phyloP scores from a whole-genome alignment of 208 protist genomes.

The Phytomonas sp. region DNA sequence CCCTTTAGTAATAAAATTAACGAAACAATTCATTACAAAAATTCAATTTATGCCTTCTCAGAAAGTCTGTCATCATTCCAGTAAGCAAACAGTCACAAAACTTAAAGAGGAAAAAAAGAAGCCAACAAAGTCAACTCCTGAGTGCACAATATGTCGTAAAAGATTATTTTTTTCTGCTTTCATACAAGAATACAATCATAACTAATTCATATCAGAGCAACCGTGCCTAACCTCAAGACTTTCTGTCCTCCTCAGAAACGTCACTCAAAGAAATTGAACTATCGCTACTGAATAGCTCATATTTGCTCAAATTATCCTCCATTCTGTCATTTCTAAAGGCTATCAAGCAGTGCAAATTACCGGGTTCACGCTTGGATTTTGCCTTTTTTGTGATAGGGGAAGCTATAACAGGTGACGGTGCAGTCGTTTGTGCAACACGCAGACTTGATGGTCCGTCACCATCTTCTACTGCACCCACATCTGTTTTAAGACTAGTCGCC shows the following conservation, averaged over 20 bases:
- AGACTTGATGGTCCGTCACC: background rate
- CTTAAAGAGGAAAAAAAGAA: background rate
- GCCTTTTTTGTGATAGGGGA: conserved; percentile 1
- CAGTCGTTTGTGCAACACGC: background rate
- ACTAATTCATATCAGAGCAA: background rate
- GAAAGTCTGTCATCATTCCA: background rate
- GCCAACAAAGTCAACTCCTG: background rate
- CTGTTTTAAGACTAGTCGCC: background rate
- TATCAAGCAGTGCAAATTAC: conserved; percentile 84
- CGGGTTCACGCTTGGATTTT: conserved; percentile 16
- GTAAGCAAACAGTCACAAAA: background rate
- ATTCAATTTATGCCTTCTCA: background rate
- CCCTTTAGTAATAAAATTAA: background rate
- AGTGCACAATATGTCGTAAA: background rate
- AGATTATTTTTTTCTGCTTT: background rate
- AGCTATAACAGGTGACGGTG: background rate
- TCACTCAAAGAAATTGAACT: background rate
- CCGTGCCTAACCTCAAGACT: background rate
- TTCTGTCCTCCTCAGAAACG: background rate
- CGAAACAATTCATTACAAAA: background rate
- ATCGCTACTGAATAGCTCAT: conserved; percentile 18
- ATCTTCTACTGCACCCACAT: background rate
- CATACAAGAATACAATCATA: background rate
- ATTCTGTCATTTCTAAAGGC: conserved; percentile 73
- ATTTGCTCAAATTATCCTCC: conserved; percentile 48